phyloP scores from a whole-genome alignment of 2,329 filamentous ascomycete species.

The Diaporthe australafricana region DNA sequence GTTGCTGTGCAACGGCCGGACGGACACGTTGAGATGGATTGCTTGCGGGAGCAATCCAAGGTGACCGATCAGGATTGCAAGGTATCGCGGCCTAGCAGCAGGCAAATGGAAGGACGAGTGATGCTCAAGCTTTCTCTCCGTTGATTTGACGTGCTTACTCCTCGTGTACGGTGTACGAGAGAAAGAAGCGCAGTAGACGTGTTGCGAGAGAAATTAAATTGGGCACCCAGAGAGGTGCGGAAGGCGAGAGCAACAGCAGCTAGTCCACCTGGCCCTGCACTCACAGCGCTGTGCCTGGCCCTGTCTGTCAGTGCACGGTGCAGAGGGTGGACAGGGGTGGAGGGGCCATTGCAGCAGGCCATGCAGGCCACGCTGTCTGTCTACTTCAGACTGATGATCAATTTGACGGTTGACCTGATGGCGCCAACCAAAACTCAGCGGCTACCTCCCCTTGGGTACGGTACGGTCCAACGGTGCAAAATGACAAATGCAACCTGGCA shows the following conservation, averaged over 20 bases:
- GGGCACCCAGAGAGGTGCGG: constrained; percentile 31
- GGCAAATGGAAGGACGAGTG: constrained; percentile 25
- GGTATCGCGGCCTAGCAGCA: constrained; percentile 27
- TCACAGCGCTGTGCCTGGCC: constrained; percentile 11
- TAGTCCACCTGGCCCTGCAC: neutral
- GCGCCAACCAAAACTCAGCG: constrained; percentile 25
- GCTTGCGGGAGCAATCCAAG: constrained; percentile 8
- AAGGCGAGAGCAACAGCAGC: constrained; percentile 17
- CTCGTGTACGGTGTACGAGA: constrained; percentile 15
- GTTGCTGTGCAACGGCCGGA: constrained; percentile 26
- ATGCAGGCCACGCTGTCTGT: constrained; percentile 26
- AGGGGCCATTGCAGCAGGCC: neutral
- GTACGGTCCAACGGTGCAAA: constrained; percentile 14
- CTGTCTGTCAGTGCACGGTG: constrained; percentile 16
- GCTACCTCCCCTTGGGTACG: neutral
- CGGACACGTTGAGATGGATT: constrained; percentile 20
- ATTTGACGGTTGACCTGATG: constrained; percentile 16
- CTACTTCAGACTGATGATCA: constrained; percentile 24
- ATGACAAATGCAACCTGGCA: constrained; percentile 3
- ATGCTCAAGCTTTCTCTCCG: constrained; percentile 12
- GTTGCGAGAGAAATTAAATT: constrained; percentile 35
- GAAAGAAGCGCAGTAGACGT: constrained; percentile 28
- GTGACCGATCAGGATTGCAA: constrained; percentile 3
- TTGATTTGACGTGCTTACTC: constrained; percentile 27
- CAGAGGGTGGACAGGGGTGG: constrained; percentile 11